These are phyloP conservation scores for Trichomonascaceae sp. DNA, from an alignment of 1,139 yeast species.

Conservation along the genomic window DNA sequence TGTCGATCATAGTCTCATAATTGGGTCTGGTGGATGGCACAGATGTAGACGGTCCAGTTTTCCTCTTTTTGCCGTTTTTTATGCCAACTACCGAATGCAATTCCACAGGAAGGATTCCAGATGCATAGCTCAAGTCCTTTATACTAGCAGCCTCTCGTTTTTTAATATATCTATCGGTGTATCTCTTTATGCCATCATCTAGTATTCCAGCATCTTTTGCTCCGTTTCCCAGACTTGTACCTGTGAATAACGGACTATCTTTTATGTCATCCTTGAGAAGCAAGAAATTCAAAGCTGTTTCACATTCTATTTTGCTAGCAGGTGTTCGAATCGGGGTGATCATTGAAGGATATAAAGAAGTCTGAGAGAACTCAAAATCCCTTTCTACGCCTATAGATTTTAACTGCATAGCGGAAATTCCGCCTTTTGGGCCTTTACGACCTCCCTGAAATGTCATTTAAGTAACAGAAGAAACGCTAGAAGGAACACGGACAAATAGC, in stretches of 20 bases:
- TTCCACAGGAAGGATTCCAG: slow-evolving; percentile 62
- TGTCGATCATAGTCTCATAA: slow-evolving; percentile 38
- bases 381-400: slow-evolving; percentile 19
- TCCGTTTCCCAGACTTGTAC: slow-evolving; percentile 35
- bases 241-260: slow-evolving; percentile 77
- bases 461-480: not conserved
- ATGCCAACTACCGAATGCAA: slow-evolving; percentile 71
- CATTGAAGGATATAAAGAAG: slow-evolving; percentile 28
- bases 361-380: slow-evolving; percentile 24
- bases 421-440: slow-evolving; percentile 16
- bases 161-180: slow-evolving; percentile 43
- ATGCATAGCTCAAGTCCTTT: not conserved
- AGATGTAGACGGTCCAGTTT: slow-evolving; percentile 22
- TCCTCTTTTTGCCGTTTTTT: slow-evolving; percentile 34
- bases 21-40: slow-evolving; percentile 41
- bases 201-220: slow-evolving; percentile 26
- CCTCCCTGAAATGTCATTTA: slow-evolving; percentile 24
- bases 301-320: slow-evolving; percentile 48
- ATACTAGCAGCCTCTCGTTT: slow-evolving; percentile 56
- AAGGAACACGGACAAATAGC: too few species aligned
- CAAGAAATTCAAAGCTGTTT: slow-evolving; percentile 59
- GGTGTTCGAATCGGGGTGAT: slow-evolving; percentile 61
- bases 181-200: slow-evolving; percentile 33
- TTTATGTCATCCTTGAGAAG: slow-evolving; percentile 51
- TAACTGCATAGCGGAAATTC: slow-evolving; percentile 13